Evolutionary conservation across 495 filamentous ascomycete species (phyloP), one percentile per base, ranked within the genome.

Genomic region (Neurospora tetraspora): DNA sequence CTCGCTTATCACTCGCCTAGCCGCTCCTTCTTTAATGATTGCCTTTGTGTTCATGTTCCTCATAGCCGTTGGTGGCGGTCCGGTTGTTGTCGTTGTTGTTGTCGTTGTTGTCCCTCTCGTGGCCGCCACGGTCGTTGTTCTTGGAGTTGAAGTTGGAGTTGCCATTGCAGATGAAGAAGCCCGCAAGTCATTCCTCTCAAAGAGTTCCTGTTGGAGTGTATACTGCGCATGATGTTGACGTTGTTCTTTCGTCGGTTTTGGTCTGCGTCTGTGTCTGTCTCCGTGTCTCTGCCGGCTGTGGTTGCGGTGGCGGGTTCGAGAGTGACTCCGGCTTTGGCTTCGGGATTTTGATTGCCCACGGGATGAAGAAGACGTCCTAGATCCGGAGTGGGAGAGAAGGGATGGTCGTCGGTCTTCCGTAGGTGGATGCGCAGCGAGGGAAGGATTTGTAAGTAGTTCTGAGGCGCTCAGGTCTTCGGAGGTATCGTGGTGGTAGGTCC

Each of bases 181-280:
- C 14, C 53, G 12, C 27, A 65, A 47, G 40, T 78, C 77, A 38
- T 72, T 69, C 2, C 37, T 69, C 68, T 79, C 74, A 18, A 77
- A 78, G 2, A 80, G 76, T 11, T n/a, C 38, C 61, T 80, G 78
- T 68, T 81, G 78, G n/a, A 71, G 74, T 5, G 72, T 70, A 68
- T 80, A 80, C 72, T 79, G 79, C 1, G 73, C 74, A 42, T 77
- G 79, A 45, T 80, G 75, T 27, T 78, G 75, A 6, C 23, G 71
- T 70, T 81, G 78, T 45, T 69, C 69, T 1, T 37, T 40, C 2
- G 76, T 75, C 5, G 75, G 71, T 16, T 68, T 39, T 4, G 72
- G 73, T 5, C 75, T 70, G 5, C 16, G 20, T 10, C 5, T 71
- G 34, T 18, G n/a, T 1, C 18, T 61, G 12, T 61, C 14, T 14